These are phyloP conservation scores for Shiraia sp. DNA, from an alignment of 2,329 filamentous ascomycete species.

Conservation along the genomic window DNA sequence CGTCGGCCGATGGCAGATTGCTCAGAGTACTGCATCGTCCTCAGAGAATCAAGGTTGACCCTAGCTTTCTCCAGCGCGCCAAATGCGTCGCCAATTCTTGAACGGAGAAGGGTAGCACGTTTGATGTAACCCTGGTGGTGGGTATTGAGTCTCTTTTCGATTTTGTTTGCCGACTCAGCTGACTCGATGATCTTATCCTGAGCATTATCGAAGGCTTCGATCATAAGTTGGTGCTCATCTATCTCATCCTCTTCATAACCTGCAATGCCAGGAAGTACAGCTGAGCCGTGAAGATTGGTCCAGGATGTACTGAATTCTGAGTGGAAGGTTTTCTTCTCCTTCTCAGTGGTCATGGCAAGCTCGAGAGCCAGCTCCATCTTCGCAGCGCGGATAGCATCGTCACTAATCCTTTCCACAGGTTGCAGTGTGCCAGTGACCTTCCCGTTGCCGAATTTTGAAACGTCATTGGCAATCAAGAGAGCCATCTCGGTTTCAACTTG, in stretches of 20 bases:
- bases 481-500: slow-evolving; percentile 79
- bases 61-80: slow-evolving; percentile 74
- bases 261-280: slow-evolving; percentile 73
- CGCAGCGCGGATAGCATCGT: slow-evolving; percentile 73
- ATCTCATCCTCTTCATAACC: slow-evolving; percentile 79
- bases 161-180: slow-evolving; percentile 80
- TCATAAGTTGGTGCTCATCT: slow-evolving; percentile 68
- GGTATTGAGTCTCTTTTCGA: slow-evolving; percentile 90
- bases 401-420: slow-evolving; percentile 67
- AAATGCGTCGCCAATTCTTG: slow-evolving; percentile 77
- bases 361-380: slow-evolving; percentile 77
- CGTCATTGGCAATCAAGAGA: slow-evolving; percentile 80
- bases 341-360: slow-evolving; percentile 56
- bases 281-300: slow-evolving; percentile 52
- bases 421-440: slow-evolving; percentile 66
- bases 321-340: slow-evolving; percentile 53
- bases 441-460: slow-evolving; percentile 71
- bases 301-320: slow-evolving; percentile 50
- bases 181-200: slow-evolving; percentile 73
- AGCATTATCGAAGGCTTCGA: slow-evolving; percentile 72
- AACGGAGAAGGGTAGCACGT: slow-evolving; percentile 76
- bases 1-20: slow-evolving; percentile 73
- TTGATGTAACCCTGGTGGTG: slow-evolving; percentile 90
- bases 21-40: slow-evolving; percentile 76
- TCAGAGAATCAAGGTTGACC: slow-evolving; percentile 73